These are phyloP conservation scores for Basipetospora chlamydospora DNA, from an alignment of 2,329 filamentous ascomycete species.

Conservation along the genomic window DNA sequence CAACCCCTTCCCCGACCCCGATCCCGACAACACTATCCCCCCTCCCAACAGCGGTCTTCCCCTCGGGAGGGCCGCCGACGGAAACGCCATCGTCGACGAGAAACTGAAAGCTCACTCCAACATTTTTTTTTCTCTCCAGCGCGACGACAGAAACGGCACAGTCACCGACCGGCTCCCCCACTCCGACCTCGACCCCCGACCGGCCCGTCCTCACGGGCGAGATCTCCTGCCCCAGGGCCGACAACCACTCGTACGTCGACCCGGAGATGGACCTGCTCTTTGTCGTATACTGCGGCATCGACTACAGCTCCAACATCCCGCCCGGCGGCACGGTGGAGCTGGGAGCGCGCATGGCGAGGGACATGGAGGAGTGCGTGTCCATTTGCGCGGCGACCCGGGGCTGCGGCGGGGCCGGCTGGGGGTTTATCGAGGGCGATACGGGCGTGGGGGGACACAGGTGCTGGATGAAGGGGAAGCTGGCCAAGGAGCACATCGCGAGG, in stretches of 20 bases:
- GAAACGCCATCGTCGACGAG: too few relatives aligned
- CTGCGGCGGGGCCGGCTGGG: slow-evolving; percentile 31
- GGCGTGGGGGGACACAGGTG: slow-evolving; percentile 22
- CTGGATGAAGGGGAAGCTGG: slow-evolving; percentile 27
- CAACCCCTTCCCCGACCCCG: neutral
- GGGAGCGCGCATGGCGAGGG: slow-evolving; percentile 20
- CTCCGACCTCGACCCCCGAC: slow-evolving; percentile 11
- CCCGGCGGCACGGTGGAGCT: slow-evolving; percentile 19
- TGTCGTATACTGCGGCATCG: slow-evolving; percentile 29
- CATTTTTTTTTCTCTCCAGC: neutral
- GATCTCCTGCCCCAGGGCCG: slow-evolving; percentile 25
- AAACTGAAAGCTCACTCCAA: too few relatives aligned
- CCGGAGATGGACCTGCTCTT: slow-evolving; percentile 25
- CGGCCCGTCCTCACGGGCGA: slow-evolving; percentile 8
- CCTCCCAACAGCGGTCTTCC: neutral
- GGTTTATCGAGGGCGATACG: slow-evolving; percentile 23
- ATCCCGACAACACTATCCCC: neutral
- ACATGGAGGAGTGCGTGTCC: slow-evolving; percentile 28
- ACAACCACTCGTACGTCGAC: slow-evolving; percentile 28
- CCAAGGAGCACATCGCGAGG: slow-evolving; percentile 16
- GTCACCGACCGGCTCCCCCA: slow-evolving; percentile 10
- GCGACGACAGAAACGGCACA: slow-evolving; percentile 9
- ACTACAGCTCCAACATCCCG: slow-evolving; percentile 22
- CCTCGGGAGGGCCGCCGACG: too few relatives aligned
- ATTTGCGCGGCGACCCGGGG: slow-evolving; percentile 24